Conservation (phyloP, 768 basidiomycete genomes). For the Tulasnella sp. region DNA sequence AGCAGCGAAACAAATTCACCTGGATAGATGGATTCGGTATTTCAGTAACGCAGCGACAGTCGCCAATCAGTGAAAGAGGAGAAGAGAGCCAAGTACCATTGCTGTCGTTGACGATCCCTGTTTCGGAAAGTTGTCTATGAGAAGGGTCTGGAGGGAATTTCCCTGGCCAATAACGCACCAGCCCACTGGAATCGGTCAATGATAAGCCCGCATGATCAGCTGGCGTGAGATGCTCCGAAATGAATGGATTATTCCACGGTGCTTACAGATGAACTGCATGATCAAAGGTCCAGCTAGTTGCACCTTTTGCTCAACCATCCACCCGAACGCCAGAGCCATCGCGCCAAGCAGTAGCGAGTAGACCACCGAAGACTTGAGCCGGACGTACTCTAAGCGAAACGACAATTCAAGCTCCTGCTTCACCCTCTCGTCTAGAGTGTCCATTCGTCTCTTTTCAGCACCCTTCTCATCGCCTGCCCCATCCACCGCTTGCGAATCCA, state of each 20-base stretch:
- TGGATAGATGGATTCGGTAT: too few species aligned
- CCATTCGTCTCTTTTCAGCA: constrained; percentile 16
- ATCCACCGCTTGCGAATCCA: constrained; percentile 14
- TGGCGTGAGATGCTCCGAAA: neutral
- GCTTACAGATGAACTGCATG: constrained; percentile 25
- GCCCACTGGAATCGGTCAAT: neutral
- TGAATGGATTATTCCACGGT: neutral
- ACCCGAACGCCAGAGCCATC: constrained; percentile 22
- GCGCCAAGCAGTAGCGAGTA: constrained; percentile 17
- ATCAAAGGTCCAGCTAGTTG: constrained; percentile 24
- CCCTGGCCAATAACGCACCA: constrained; percentile 4
- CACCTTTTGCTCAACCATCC: constrained; percentile 21
- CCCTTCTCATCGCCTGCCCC: neutral
- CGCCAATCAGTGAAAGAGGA: too few species aligned
- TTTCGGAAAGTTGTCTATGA: constrained; percentile 6
- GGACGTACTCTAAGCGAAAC: constrained; percentile 25
- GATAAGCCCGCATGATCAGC: too few species aligned
- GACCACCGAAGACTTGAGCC: constrained; percentile 17
- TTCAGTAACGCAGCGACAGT: too few species aligned
- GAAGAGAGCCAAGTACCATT: neutral
- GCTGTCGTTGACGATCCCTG: constrained; percentile 7
- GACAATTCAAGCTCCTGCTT: constrained; percentile 19
- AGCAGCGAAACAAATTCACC: constrained; percentile 60
- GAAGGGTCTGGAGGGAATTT: constrained; percentile 5
- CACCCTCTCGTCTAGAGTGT: constrained; percentile 15